Evolutionary conservation across 345 rosid species (phyloP).

Genomic region (Cardiospermum halicacabum): DNA sequence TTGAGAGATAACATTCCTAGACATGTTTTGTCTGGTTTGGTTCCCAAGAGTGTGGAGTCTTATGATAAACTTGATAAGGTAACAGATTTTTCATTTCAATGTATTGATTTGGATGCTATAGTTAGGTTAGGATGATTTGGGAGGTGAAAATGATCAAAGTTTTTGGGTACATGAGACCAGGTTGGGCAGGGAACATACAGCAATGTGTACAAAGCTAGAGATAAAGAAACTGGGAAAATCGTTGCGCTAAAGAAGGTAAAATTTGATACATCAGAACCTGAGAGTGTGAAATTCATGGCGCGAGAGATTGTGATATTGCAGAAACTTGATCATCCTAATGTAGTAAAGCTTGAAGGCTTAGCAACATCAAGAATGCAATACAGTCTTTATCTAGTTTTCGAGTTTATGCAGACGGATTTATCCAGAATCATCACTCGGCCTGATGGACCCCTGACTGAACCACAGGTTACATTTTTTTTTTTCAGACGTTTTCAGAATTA

Average conservation of each 20-base stretch:
- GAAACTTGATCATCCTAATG: constrained; percentile 70
- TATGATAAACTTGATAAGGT: constrained; percentile 66
- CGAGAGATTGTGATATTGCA: constrained; percentile 55
- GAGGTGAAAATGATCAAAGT: not conserved
- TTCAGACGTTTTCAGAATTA: not conserved
- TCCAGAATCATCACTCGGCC: constrained; percentile 39
- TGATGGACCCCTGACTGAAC: constrained; percentile 48
- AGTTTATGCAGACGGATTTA: constrained; percentile 59
- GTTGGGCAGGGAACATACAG: constrained; percentile 69
- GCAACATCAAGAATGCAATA: constrained; percentile 74
- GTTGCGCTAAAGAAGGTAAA: constrained; percentile 81
- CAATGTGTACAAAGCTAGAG: constrained; percentile 74
- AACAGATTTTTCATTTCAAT: not conserved
- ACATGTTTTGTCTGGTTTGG: constrained; percentile 45
- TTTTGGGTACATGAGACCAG: constrained; percentile 25
- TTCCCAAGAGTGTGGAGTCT: constrained; percentile 54
- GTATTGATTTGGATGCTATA: not conserved
- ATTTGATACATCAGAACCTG: constrained; percentile 65
- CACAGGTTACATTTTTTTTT: constrained; percentile 37
- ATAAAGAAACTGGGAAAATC: constrained; percentile 57
- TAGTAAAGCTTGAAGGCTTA: constrained; percentile 64
- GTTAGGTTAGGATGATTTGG: not conserved
- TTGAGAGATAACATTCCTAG: constrained; percentile 47
- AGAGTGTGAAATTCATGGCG: constrained; percentile 75
- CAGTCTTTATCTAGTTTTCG: constrained; percentile 65